Conservation (phyloP, 2,329 filamentous ascomycete species). For the Aureobasidium leucospermi region DNA sequence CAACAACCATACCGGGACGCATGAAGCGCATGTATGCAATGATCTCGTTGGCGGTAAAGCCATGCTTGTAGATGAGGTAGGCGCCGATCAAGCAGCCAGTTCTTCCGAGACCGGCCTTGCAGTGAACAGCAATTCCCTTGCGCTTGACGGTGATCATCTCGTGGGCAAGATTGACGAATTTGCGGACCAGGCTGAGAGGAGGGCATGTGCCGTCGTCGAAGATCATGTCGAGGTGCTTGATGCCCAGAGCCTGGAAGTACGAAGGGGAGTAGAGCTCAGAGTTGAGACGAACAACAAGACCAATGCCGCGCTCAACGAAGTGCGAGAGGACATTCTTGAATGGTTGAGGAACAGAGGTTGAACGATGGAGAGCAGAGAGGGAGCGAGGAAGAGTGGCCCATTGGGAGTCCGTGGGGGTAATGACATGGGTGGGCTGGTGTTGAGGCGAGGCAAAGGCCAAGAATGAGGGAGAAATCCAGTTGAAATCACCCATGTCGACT, state of each 20-base stretch:
- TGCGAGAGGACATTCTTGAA: slow-evolving; percentile 96
- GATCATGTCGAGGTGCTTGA: slow-evolving; percentile 97
- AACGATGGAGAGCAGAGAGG: slow-evolving; percentile 60
- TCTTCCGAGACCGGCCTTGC: slow-evolving; percentile 91
- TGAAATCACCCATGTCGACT: slow-evolving; percentile 98
- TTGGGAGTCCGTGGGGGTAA: slow-evolving; percentile 64
- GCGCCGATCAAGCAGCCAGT: slow-evolving; percentile 96
- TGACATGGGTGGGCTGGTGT: slow-evolving; percentile 65
- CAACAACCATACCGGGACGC: slow-evolving; percentile 97
- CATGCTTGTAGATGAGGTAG: slow-evolving; percentile 94
- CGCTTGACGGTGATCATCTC: slow-evolving; percentile 87
- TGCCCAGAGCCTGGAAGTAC: slow-evolving; percentile 93
- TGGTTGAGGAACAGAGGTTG: slow-evolving; percentile 64
- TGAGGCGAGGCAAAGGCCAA: slow-evolving; percentile 95
- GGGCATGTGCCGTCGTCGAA: slow-evolving; percentile 98
- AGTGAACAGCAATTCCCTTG: slow-evolving; percentile 93
- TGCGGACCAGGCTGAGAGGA: slow-evolving; percentile 76
- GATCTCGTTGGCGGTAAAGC: slow-evolving; percentile 93
- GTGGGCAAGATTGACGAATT: slow-evolving; percentile 91
- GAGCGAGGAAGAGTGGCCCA: slow-evolving; percentile 70
- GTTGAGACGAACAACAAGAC: slow-evolving; percentile 89
- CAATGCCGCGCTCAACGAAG: slow-evolving; percentile 81
- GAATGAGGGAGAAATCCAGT: slow-evolving; percentile 95
- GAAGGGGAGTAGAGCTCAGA: slow-evolving; percentile 92
- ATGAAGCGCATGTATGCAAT: slow-evolving; percentile 98